A percentile compares a stretch with the other conserved stretches of the same genome.
phyloP scores from a whole-genome alignment of 2,329 filamentous ascomycete genomes.

The Aspergillaceae sp. region DNA sequence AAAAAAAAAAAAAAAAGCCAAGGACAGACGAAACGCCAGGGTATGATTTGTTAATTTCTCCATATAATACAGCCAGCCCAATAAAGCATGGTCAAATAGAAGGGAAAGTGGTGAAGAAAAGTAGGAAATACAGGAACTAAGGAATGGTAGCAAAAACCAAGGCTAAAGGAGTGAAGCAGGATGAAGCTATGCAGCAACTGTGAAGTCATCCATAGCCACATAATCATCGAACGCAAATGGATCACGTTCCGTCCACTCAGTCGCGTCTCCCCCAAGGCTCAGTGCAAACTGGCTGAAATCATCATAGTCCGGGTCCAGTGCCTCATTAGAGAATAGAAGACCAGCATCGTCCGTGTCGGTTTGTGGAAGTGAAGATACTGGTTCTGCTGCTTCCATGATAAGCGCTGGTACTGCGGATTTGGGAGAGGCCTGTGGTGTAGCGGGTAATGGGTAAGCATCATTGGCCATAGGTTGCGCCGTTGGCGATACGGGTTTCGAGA shows the following conservation, averaged over 20 bases:
- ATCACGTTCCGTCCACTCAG: conserved; percentile 17
- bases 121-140: background rate
- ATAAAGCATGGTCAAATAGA: too few species aligned
- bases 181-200: conserved; percentile 17
- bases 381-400: too few species aligned
- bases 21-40: too few species aligned
- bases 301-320: conserved; percentile 22
- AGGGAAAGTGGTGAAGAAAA: conserved; percentile 9
- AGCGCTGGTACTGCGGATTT: conserved; percentile 6
- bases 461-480: conserved; percentile 25
- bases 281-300: conserved; percentile 28
- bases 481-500: conserved; percentile 14
- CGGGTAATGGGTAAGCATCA: conserved; percentile 22
- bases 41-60: too few species aligned
- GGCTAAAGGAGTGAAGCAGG: background rate
- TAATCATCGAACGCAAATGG: conserved; percentile 24
- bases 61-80: too few species aligned
- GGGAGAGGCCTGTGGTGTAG: conserved; percentile 20
- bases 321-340: conserved; percentile 19
- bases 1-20: too few species aligned
- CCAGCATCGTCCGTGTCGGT: conserved; percentile 10
- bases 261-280: conserved; percentile 15
- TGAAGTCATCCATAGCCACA: conserved; percentile 24
- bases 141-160: background rate
- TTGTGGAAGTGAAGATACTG: too few species aligned